Base-by-base conservation (phyloP, 179 eudicot genomes). In the Beta macrorhiza region DNA sequence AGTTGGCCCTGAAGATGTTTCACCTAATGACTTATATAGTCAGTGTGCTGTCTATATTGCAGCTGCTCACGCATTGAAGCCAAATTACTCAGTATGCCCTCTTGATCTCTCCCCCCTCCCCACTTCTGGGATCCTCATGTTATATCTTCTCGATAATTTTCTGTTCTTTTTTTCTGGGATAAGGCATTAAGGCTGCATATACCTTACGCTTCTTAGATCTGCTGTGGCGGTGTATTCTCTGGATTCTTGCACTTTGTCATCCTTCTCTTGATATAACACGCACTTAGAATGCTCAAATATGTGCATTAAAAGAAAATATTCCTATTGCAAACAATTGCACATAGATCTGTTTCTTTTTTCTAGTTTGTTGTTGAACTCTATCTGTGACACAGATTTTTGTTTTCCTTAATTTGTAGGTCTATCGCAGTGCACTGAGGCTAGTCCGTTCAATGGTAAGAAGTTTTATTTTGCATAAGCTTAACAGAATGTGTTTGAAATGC, bases 31-130 rank as follows among this genome's bases (percentile, higher is more conserved):
- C 77, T 85, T 94, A 59, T 96, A 92, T 82, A 89, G 97, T 82
- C 97, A 90, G 81, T 90, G 98, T 78, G 97, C 98, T n/a, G 91
- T 93, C 70, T 95, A 95, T 83, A 95, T 95, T 82, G 97, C 97
- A 49, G 93, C 97, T 89, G 97, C 98, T 83, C 97, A 93, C 81
- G 92, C 98, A 47, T 69, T 93, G 77, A 96, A 92, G 83, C 98
- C 97, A 80, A 92, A 85, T 85, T 92, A 96, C 89, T 92, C 97
- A 29, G 98, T 94, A 78, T 45, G 90, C 77, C 65, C 79, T 80
- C 73, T 78, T 45, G 19, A 6, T 71, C 15, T 47, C 5, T 2
- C 44, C 51, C 17, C 69, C 68, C 51, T 4, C 2, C 7, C 5
- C 56, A 51, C 16, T 72, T 57, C 9, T 7, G 6, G 56, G 19